Base-by-base conservation (phyloP, 805 yeast genomes). In the Hanseniaspora valbyensis region DNA sequence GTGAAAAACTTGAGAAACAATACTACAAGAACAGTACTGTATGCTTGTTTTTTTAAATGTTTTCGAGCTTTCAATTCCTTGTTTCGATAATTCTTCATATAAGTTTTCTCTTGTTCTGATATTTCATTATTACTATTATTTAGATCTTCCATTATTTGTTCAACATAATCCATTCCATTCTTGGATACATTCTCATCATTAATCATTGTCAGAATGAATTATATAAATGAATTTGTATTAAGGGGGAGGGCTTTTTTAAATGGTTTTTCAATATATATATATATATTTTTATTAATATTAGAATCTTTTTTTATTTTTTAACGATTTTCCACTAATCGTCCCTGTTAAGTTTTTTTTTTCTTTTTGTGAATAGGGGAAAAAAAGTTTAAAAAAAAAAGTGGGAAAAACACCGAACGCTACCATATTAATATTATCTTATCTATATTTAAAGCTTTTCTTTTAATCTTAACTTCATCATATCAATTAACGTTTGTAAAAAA, bases 401-500 rank as follows among this genome's bases (percentile, higher is more conserved):
- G 28, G 25, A 22, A 50, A 33, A 40, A 25, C 22, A 34, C 12
- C 12, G 22, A 24, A 34, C 22, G 14, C 10, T 22, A 21, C 40
- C 26, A 33, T 25, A n/a, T n/a, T n/a, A n/a, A n/a, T n/a, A n/a
- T n/a, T n/a, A n/a, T n/a, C n/a, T n/a, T n/a, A n/a, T n/a, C n/a
- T n/a, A n/a, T n/a, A n/a, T n/a, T 38, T 18, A 22, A 41, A 33
- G 22, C 32, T 42, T 34, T 24, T 21, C 18, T 38, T 42, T 49
- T 41, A 33, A 55, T 57, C 29, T 26, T 7, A 7, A 26, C 10
- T 10, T 10, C 4, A 1, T 12, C 24, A 13, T 25, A 16, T 25
- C 42, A 39, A 24, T 8, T 4, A 48, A 52, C 29, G 53, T 54
- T 28, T 38, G 36, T 46, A 28, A 29, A 49, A 55, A 57, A 43